Evolutionary conservation across 257 asterid species (phyloP).

Genomic region (Voacanga thouarsii): DNA sequence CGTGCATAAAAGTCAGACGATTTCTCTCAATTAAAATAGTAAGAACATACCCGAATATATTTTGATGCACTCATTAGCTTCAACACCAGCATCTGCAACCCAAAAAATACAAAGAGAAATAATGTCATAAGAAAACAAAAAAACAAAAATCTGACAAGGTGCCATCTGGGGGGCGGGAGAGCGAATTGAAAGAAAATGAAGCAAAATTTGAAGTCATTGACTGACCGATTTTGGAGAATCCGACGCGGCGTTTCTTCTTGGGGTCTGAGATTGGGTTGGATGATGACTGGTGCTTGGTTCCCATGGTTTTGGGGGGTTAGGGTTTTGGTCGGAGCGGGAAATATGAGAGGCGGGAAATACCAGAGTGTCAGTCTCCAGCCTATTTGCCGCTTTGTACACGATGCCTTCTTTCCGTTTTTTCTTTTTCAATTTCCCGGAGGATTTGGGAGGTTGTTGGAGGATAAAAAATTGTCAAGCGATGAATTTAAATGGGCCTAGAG

Average conservation of each 20-base stretch:
- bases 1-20: background rate
- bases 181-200: conserved; percentile 2
- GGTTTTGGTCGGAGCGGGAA: conserved; percentile 81
- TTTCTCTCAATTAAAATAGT: background rate
- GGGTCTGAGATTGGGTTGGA: conserved; percentile 49
- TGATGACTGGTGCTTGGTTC: conserved; percentile 74
- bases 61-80: conserved; percentile 69
- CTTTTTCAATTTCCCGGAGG: background rate
- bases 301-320: conserved; percentile 67
- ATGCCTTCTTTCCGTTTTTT: background rate
- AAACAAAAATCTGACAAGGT: background rate
- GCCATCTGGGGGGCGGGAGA: background rate
- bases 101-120: background rate
- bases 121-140: conserved; percentile 2
- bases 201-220: conserved; percentile 15
- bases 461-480: background rate
- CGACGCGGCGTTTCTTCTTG: conserved; percentile 70
- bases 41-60: conserved; percentile 56
- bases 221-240: conserved; percentile 56
- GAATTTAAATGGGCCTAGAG: background rate
- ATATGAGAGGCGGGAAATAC: conserved; percentile 69
- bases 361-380: background rate
- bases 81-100: conserved; percentile 70
- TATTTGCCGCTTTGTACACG: background rate
- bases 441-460: too few species aligned